Percentiles rank a stretch among this genome's conserved stretches.
phyloP scores from a whole-genome alignment of 305 asterid genomes.

The Fraxinus angustifolia region DNA sequence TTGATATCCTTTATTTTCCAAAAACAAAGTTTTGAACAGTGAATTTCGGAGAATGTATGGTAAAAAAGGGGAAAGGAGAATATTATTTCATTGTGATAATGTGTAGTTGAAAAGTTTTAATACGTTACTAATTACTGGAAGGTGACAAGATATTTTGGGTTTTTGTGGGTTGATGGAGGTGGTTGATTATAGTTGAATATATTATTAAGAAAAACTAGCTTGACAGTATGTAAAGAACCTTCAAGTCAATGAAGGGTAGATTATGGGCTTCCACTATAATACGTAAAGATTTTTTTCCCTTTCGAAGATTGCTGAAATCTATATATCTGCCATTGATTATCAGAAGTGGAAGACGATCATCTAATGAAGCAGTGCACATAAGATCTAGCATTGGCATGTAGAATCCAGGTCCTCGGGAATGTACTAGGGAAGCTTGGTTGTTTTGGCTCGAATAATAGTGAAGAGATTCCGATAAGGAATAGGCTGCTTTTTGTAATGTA shows the following conservation, averaged over 20 bases:
- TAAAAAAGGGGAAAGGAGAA: background rate
- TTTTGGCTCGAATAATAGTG: background rate
- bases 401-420: background rate
- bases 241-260: background rate
- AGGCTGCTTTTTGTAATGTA: conserved; percentile 30
- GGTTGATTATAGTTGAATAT: conserved; percentile 20
- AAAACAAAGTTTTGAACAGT: background rate
- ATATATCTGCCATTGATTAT: background rate
- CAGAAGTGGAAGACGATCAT: conserved; percentile 7
- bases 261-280: conserved; percentile 18
- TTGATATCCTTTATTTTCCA: background rate
- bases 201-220: background rate
- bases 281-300: background rate
- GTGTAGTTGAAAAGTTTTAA: background rate
- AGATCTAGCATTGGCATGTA: background rate
- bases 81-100: background rate
- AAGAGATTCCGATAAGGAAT: conserved; percentile 5
- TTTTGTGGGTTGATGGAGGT: conserved; percentile 27
- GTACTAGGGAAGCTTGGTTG: background rate
- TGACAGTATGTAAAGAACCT: background rate
- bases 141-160: conserved; percentile 12
- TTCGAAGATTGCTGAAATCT: conserved; percentile 15
- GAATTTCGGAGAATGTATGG: background rate
- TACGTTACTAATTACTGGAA: background rate
- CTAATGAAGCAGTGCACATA: background rate